Evolutionary conservation across 2,329 filamentous ascomycete species (phyloP).

Genomic region (Phialocephala subalpina): DNA sequence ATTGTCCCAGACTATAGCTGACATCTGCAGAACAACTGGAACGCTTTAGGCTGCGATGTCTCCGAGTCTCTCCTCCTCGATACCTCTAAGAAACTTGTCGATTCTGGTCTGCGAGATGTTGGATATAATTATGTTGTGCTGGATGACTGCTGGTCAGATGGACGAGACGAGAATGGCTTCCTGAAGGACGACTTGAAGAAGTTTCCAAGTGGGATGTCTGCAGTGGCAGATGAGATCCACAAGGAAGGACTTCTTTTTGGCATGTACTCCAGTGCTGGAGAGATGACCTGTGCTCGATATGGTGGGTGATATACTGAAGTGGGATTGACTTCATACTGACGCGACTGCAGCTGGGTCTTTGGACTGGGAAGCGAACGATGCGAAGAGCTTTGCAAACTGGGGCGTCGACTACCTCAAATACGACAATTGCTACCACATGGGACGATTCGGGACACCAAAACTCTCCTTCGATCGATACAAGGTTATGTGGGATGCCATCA

Average conservation of each 20-base stretch:
- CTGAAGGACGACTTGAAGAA: constrained; percentile 47
- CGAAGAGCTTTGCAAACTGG: constrained; percentile 57
- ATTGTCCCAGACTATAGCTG: not conserved
- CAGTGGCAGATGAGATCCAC: constrained; percentile 50
- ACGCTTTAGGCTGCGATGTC: constrained; percentile 59
- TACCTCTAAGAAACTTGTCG: constrained; percentile 54
- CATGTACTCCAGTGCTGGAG: constrained; percentile 48
- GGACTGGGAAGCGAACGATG: constrained; percentile 56
- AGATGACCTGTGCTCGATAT: constrained; percentile 41
- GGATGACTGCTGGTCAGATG: constrained; percentile 57
- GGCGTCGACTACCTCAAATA: constrained; percentile 60
- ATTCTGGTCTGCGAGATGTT: constrained; percentile 55
- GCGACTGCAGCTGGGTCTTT: constrained; percentile 32
- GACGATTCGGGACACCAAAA: constrained; percentile 50
- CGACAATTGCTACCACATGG: constrained; percentile 62
- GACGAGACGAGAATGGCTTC: constrained; percentile 41
- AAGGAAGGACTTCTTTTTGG: constrained; percentile 50
- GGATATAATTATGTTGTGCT: constrained; percentile 64
- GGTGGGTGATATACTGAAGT: constrained; percentile 19
- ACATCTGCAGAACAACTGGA: constrained; percentile 49
- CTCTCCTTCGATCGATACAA: constrained; percentile 40
- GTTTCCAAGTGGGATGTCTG: constrained; percentile 52
- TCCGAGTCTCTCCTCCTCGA: constrained; percentile 55
- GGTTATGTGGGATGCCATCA: constrained; percentile 43
- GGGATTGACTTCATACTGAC: not conserved